Conservation (phyloP, 2,329 filamentous ascomycete species). For the Torrubiellomyces zombiae region DNA sequence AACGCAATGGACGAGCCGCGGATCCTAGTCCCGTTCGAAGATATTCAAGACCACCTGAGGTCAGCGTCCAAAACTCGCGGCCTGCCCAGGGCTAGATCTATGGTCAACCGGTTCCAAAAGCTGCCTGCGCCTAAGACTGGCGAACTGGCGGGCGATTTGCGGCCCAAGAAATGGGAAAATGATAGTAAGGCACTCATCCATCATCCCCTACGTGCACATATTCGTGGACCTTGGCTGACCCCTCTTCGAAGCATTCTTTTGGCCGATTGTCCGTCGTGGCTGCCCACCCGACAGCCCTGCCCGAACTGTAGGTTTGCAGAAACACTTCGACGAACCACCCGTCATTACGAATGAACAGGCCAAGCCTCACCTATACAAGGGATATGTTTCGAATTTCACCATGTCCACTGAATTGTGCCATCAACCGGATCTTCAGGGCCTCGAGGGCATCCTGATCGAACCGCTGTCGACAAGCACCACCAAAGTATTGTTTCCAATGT, state of each 20-base stretch:
- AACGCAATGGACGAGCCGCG: slow-evolving; percentile 54
- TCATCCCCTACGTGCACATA: slow-evolving; percentile 13
- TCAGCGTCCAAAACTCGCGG: slow-evolving; percentile 30
- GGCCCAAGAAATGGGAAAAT: slow-evolving; percentile 31
- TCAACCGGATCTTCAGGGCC: slow-evolving; percentile 43
- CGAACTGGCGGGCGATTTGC: slow-evolving; percentile 16
- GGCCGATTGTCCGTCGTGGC: slow-evolving; percentile 39
- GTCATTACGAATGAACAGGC: slow-evolving; percentile 27
- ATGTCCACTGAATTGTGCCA: slow-evolving; percentile 46
- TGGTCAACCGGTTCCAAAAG: slow-evolving; percentile 25
- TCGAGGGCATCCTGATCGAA: slow-evolving; percentile 48
- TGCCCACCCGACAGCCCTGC: slow-evolving; percentile 48
- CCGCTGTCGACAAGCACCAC: slow-evolving; percentile 40
- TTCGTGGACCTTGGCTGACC: slow-evolving; percentile 1
- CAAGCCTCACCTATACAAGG: slow-evolving; percentile 32
- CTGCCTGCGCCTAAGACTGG: slow-evolving; percentile 21
- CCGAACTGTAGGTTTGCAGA: slow-evolving; percentile 26
- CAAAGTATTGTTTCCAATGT: slow-evolving; percentile 44
- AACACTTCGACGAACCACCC: slow-evolving; percentile 27
- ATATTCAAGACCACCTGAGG: slow-evolving; percentile 35
- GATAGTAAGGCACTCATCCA: too few relatives aligned
- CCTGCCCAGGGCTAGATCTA: slow-evolving; percentile 25
- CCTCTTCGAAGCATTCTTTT: slow-evolving; percentile 28
- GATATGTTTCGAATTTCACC: slow-evolving; percentile 46
- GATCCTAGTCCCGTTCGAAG: slow-evolving; percentile 45